A percentile compares a stretch with the other conserved stretches of the same genome.
phyloP scores from a whole-genome alignment of 1,284 basidiomycete genomes.

The Somion occarium region DNA sequence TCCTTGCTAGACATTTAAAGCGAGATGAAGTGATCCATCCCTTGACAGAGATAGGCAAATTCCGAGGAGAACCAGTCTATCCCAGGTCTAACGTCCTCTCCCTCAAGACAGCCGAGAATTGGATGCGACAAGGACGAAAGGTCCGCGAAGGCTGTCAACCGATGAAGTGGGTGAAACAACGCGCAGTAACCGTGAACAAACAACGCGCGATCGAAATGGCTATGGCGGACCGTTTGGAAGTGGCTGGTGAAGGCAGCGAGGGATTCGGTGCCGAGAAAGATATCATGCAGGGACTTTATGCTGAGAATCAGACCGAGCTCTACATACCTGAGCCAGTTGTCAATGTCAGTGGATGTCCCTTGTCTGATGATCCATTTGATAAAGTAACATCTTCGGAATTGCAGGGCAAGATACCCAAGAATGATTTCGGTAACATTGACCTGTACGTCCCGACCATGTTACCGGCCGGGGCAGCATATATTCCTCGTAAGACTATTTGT shows the following conservation, averaged over 20 bases:
- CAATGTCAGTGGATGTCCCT: conserved; percentile 50
- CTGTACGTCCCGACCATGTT: conserved; percentile 95
- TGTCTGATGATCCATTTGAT: conserved; percentile 2
- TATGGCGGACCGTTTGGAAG: conserved; percentile 32
- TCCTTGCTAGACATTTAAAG: conserved; percentile 84
- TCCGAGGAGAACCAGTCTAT: conserved; percentile 93
- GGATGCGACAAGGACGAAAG: conserved; percentile 85
- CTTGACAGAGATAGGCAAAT: conserved; percentile 83
- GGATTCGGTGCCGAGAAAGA: conserved; percentile 46
- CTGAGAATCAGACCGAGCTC: conserved; percentile 80
- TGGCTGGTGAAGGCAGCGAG: conserved; percentile 30
- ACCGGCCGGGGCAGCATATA: conserved; percentile 80
- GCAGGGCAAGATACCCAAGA: conserved; percentile 90
- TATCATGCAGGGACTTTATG: conserved; percentile 85
- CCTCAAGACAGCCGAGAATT: conserved; percentile 90
- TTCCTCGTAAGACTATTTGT: conserved; percentile 89
- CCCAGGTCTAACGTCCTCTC: conserved; percentile 77
- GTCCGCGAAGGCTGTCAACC: conserved; percentile 78
- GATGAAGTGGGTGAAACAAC: conserved; percentile 87
- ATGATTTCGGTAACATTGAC: conserved; percentile 97
- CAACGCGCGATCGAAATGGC: conserved; percentile 82
- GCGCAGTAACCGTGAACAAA: conserved; percentile 79
- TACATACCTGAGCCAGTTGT: conserved; percentile 79
- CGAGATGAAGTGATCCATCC: conserved; percentile 87
- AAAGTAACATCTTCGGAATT: too few relatives aligned